phyloP scores from a whole-genome alignment of 805 yeast genomes.

The Pichia thaimueangensis region DNA sequence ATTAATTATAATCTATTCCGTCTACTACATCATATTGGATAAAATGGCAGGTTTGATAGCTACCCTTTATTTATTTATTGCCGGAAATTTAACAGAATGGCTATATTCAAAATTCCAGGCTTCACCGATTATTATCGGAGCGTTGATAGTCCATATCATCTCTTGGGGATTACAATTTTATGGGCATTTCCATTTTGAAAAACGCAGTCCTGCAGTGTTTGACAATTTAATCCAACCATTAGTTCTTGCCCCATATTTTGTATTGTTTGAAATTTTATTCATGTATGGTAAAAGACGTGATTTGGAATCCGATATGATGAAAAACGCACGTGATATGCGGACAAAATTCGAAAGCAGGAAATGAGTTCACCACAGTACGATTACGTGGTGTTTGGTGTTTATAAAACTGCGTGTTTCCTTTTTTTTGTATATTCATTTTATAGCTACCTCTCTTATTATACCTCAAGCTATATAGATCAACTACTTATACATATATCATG shows the following conservation, averaged over 20 bases:
- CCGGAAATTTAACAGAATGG: conserved; percentile 15
- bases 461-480: no score
- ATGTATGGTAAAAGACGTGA: conserved; percentile 54
- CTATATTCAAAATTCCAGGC: conserved; percentile 14
- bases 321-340: conserved; percentile 33
- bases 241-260: conserved; percentile 88
- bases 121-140: conserved; percentile 21
- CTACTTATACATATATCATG: no score
- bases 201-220: conserved; percentile 77
- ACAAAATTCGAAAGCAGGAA: not conserved
- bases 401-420: no score
- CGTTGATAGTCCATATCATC: conserved; percentile 39
- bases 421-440: not conserved
- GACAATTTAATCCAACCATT: conserved; percentile 81
- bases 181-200: conserved; percentile 82
- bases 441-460: not conserved
- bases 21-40: conserved; percentile 58
- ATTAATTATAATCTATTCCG: conserved; percentile 41
- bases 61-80: conserved; percentile 29
- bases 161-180: conserved; percentile 82
- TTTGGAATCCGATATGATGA: conserved; percentile 44
- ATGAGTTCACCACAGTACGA: no score
- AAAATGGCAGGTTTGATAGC: conserved; percentile 40
- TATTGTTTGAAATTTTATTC: conserved; percentile 69
- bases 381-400: no score